These are phyloP conservation scores for Dryadomyces quercus-mongolicae DNA, from an alignment of 2,329 filamentous ascomycete species.

Conservation along the genomic window DNA sequence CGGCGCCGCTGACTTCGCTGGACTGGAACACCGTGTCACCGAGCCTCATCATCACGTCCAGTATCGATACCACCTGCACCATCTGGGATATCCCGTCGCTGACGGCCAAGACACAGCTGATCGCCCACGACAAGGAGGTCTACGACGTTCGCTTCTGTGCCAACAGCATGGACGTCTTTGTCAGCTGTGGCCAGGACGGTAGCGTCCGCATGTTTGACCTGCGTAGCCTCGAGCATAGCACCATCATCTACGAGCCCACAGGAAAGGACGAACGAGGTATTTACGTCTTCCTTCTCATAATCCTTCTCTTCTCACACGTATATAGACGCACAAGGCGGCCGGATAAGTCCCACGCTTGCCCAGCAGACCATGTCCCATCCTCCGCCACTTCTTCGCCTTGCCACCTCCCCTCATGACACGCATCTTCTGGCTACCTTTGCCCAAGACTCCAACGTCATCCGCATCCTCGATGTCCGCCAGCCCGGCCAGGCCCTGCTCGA, in stretches of 20 bases:
- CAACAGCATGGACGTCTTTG: constrained; percentile 96
- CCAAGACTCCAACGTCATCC: constrained; percentile 80
- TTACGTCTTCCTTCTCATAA: background rate
- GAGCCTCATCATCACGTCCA: constrained; percentile 95
- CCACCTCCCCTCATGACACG: constrained; percentile 87
- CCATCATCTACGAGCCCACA: constrained; percentile 96
- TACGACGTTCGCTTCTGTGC: constrained; percentile 98
- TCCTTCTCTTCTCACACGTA: background rate
- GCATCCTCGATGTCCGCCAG: constrained; percentile 91
- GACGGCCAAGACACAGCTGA: constrained; percentile 94
- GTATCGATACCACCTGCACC: constrained; percentile 97
- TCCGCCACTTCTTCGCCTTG: constrained; percentile 66
- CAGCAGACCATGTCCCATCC: constrained; percentile 68
- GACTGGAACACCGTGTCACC: constrained; percentile 98
- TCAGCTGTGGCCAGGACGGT: constrained; percentile 92
- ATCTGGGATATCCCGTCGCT: constrained; percentile 99
- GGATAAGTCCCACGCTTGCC: constrained; percentile 61
- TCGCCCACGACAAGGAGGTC: constrained; percentile 97
- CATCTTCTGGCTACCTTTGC: constrained; percentile 97
- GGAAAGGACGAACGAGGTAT: constrained; percentile 68
- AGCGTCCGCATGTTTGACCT: constrained; percentile 99
- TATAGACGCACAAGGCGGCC: constrained; percentile 42
- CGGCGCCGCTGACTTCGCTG: constrained; percentile 85
- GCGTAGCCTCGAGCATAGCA: constrained; percentile 90
- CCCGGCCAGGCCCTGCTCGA: constrained; percentile 91